Conservation (phyloP, 129 eudicot species). For the Saussurea involucrata region DNA sequence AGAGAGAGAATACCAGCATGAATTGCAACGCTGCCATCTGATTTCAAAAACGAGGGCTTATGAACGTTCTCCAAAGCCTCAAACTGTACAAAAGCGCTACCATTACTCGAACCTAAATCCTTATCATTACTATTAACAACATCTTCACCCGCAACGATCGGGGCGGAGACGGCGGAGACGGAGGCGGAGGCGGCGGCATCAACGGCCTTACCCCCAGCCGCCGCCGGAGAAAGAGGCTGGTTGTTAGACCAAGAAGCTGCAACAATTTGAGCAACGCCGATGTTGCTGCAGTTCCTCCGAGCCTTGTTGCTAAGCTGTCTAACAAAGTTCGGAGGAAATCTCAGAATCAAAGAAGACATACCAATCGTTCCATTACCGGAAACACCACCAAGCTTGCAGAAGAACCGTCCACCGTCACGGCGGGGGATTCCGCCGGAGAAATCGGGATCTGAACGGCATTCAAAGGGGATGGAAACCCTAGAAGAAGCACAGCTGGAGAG, state of each 20-base stretch:
- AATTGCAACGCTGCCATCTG: constrained; percentile 87
- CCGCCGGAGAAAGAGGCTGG: constrained; percentile 38
- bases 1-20: constrained; percentile 94
- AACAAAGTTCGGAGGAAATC: constrained; percentile 89
- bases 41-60: constrained; percentile 50
- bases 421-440: constrained; percentile 43
- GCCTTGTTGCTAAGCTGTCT: constrained; percentile 91
- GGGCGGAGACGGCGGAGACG: constrained; percentile 41
- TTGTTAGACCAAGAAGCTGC: constrained; percentile 96
- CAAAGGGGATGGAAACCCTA: constrained; percentile 50
- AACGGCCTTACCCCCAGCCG: constrained; percentile 55
- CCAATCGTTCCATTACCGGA: constrained; percentile 33
- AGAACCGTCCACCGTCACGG: constrained; percentile 32
- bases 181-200: constrained; percentile 50
- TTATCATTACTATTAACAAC: constrained; percentile 24
- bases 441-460: constrained; percentile 69
- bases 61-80: constrained; percentile 34
- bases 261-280: constrained; percentile 90
- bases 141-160: constrained; percentile 39
- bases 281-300: constrained; percentile 89
- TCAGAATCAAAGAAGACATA: constrained; percentile 54
- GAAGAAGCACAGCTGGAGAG: constrained; percentile 28
- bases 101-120: constrained; percentile 21
- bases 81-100: constrained; percentile 42
- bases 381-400: constrained; percentile 15